Evolutionary conservation across 2,329 filamentous ascomycete species (phyloP).

Genomic region (Eutypa lata): DNA sequence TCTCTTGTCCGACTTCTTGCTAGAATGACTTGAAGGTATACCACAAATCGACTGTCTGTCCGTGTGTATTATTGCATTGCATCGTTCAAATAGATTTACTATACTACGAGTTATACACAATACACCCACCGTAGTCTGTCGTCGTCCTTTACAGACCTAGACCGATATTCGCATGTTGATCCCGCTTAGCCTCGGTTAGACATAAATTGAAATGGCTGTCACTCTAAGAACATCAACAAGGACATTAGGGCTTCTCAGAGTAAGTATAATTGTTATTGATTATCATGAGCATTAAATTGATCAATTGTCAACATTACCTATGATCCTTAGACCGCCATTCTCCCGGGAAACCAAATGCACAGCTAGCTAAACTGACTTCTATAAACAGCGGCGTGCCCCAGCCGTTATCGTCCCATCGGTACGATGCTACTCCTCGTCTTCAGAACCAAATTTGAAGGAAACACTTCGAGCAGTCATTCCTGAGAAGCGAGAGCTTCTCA

Average conservation of each 20-base stretch:
- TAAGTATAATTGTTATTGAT: constrained; percentile 33
- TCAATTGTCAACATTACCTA: too few species aligned
- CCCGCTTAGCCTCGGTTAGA: neutral
- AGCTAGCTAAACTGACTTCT: neutral
- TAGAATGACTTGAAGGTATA: neutral
- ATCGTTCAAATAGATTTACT: too few species aligned
- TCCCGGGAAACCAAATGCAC: too few species aligned
- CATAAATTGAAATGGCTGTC: constrained; percentile 54
- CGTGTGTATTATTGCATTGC: too few species aligned
- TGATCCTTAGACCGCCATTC: too few species aligned
- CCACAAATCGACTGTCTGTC: too few species aligned
- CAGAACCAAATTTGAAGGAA: constrained; percentile 86
- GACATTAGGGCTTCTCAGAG: constrained; percentile 63
- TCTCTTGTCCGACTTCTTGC: too few species aligned
- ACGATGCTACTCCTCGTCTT: constrained; percentile 67
- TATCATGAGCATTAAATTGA: neutral
- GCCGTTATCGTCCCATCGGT: constrained; percentile 27
- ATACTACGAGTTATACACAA: too few species aligned
- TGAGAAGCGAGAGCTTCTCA: constrained; percentile 87
- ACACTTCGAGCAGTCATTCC: constrained; percentile 82
- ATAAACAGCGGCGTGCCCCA: constrained; percentile 24
- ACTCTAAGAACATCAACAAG: constrained; percentile 59
- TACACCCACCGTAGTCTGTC: too few species aligned
- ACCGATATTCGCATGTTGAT: neutral
- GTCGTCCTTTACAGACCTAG: neutral